A percentile compares a stretch with the other conserved stretches of the same genome.
phyloP scores from a whole-genome alignment of 1,284 basidiomycete genomes.

The Cystobasidiaceae sp. region DNA sequence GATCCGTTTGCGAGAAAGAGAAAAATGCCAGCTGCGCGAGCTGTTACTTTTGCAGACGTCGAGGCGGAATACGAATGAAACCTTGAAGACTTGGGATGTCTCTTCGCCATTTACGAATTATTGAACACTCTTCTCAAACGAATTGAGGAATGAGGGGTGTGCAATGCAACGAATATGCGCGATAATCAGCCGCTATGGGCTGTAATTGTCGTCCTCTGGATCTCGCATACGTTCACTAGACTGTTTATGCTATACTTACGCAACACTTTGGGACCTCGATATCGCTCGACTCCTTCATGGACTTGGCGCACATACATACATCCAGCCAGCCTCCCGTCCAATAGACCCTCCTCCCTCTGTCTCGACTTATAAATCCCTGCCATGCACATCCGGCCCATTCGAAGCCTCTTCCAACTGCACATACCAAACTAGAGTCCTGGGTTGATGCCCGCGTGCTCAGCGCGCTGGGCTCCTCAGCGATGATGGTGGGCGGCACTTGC shows the following conservation, averaged over 20 bases:
- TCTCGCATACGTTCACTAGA: too few species aligned
- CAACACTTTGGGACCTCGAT: too few species aligned
- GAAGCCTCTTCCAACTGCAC: conserved; percentile 20
- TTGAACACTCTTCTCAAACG: background rate
- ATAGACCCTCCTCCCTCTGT: background rate
- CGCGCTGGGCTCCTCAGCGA: background rate
- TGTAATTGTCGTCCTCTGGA: too few species aligned
- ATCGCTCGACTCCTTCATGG: too few species aligned
- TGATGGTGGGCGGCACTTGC: too few species aligned
- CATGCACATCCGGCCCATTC: conserved; percentile 17
- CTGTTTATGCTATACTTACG: too few species aligned
- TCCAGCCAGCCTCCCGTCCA: background rate
- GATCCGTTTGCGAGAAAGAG: conserved; percentile 5
- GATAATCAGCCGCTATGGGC: too few species aligned
- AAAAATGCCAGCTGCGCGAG: background rate
- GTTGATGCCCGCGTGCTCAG: background rate
- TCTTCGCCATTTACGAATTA: background rate
- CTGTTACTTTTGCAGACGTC: background rate
- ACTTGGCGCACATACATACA: background rate
- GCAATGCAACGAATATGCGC: too few species aligned
- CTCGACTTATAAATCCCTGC: too few species aligned
- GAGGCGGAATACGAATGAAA: background rate
- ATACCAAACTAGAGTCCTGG: background rate
- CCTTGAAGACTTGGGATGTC: background rate
- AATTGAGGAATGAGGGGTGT: background rate